phyloP scores from a whole-genome alignment of 2,329 filamentous ascomycete species.

The Fusarium humuli region DNA sequence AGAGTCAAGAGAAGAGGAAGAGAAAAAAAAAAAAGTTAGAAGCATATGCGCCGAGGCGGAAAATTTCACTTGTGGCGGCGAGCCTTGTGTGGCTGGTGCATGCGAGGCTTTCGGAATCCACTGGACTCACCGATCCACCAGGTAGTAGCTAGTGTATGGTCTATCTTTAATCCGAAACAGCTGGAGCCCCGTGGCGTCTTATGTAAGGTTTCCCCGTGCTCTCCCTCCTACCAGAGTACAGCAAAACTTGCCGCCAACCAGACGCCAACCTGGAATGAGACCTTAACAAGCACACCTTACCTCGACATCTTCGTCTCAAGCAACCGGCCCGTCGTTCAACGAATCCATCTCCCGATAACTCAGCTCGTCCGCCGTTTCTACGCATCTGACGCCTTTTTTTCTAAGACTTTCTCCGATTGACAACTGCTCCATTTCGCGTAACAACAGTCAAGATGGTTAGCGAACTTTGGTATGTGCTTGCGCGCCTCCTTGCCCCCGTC shows the following conservation, averaged over 20 bases:
- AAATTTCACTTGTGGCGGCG: constrained; percentile 42
- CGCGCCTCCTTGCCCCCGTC: constrained; percentile 49
- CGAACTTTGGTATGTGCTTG: constrained; percentile 81
- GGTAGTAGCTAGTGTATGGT: neutral
- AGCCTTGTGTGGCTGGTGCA: constrained; percentile 35
- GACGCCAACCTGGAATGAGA: constrained; percentile 55
- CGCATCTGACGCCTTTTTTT: constrained; percentile 26
- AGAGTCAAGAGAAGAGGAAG: constrained; percentile 25
- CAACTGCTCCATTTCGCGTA: constrained; percentile 33
- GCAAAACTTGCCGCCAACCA: constrained; percentile 58
- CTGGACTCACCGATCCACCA: neutral
- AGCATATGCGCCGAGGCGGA: constrained; percentile 33
- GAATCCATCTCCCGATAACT: constrained; percentile 41
- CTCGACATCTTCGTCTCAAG: constrained; percentile 43
- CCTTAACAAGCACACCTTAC: constrained; percentile 52
- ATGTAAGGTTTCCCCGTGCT: constrained; percentile 49
- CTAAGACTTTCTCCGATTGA: constrained; percentile 31
- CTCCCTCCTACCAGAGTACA: constrained; percentile 46
- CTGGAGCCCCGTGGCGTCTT: constrained; percentile 38
- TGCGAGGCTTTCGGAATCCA: constrained; percentile 14
- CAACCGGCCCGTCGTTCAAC: constrained; percentile 44
- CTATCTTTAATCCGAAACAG: constrained; percentile 40
- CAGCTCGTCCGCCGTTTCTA: constrained; percentile 26
- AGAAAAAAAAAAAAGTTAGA: constrained; percentile 38
- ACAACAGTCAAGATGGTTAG: constrained; percentile 73